Conservation (phyloP, 2,329 filamentous ascomycete species). For the Lecanicillium sp. region DNA sequence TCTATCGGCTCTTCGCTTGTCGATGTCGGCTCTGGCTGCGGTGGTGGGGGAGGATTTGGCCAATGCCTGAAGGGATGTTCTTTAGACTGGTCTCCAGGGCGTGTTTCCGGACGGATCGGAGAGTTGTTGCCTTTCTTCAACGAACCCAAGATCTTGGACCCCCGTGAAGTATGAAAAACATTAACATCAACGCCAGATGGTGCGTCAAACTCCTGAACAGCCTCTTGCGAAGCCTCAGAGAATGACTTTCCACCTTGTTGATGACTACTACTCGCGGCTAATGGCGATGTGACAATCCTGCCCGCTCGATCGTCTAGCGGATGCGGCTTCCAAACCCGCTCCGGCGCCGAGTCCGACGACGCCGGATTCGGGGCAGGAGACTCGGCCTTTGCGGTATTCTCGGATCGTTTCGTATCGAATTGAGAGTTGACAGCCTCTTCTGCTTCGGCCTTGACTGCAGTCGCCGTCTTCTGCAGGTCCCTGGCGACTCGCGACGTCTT, state of each 20-base stretch:
- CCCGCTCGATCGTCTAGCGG: too few species aligned
- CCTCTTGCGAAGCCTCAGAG: too few species aligned
- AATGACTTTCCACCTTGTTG: too few species aligned
- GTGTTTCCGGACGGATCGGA: constrained; percentile 6
- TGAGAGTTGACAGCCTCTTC: constrained; percentile 2
- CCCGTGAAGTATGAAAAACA: constrained; percentile 38
- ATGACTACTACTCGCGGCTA: neutral
- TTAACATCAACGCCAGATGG: constrained; percentile 35
- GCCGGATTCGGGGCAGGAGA: neutral
- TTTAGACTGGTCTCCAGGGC: constrained; percentile 18
- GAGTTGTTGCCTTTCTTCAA: constrained; percentile 18
- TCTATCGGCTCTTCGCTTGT: neutral
- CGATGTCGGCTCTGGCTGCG: neutral
- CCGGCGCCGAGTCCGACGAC: neutral
- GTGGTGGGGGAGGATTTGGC: constrained; percentile 13
- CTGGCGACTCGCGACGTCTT: constrained; percentile 35
- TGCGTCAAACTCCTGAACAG: constrained; percentile 21
- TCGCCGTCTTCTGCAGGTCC: constrained; percentile 21
- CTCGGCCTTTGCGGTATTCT: neutral
- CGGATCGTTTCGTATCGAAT: neutral
- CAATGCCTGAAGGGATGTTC: constrained; percentile 29
- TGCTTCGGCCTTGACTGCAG: constrained; percentile 2
- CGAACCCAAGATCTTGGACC: constrained; percentile 34
- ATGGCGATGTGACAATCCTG: neutral
- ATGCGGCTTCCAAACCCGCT: neutral